Evolutionary conservation across 2,329 filamentous ascomycete species (phyloP).

Genomic region (Pseudopithomyces maydicus): DNA sequence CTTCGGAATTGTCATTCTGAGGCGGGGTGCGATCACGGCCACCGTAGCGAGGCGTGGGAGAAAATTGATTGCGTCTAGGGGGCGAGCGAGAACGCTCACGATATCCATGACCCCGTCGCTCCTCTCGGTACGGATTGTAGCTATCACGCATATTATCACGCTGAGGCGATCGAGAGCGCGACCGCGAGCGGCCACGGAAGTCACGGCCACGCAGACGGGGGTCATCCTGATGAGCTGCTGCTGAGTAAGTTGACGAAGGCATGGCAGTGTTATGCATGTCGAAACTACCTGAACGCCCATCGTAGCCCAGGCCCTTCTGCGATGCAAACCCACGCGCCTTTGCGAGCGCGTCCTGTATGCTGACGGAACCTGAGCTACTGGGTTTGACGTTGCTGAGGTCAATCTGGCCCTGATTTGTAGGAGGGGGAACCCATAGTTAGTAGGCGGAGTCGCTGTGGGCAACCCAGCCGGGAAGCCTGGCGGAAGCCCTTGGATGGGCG

Average conservation of each 20-base stretch:
- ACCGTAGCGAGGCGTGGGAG: constrained; percentile 57
- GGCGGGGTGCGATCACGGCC: constrained; percentile 65
- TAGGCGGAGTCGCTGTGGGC: constrained; percentile 48
- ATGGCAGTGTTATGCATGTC: constrained; percentile 42
- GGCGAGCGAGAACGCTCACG: constrained; percentile 77
- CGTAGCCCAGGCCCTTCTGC: constrained; percentile 71
- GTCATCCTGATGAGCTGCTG: constrained; percentile 49
- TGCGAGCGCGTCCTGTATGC: constrained; percentile 81
- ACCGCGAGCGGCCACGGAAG: constrained; percentile 71
- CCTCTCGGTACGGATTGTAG: constrained; percentile 83
- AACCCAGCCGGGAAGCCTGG: constrained; percentile 51
- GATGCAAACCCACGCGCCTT: constrained; percentile 82
- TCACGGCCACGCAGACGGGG: constrained; percentile 57
- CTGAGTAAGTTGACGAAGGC: constrained; percentile 38
- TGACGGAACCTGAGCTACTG: constrained; percentile 79
- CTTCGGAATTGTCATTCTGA: constrained; percentile 75
- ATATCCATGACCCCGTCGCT: constrained; percentile 71
- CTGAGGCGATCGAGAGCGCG: constrained; percentile 62
- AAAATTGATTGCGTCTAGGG: constrained; percentile 64
- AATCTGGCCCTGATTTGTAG: constrained; percentile 74
- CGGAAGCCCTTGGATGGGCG: constrained; percentile 50
- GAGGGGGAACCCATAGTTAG: constrained; percentile 65
- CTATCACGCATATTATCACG: constrained; percentile 76
- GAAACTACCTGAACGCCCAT: constrained; percentile 49
- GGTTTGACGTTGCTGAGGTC: constrained; percentile 82